Conservation (phyloP, 495 filamentous ascomycete genomes). For the Parachaetomium inaequale region DNA sequence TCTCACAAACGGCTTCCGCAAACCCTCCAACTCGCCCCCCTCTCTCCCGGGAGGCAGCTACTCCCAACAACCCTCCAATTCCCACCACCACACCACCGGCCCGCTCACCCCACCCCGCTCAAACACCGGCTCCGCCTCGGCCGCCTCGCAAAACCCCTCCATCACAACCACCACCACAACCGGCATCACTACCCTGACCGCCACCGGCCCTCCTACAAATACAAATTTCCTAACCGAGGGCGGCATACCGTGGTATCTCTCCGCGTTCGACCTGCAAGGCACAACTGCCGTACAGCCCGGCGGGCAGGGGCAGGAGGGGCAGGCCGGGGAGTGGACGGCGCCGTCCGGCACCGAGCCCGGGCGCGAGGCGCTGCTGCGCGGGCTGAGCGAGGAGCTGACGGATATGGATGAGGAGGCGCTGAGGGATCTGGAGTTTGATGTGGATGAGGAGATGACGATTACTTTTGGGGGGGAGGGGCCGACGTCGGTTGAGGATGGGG, state of each 20-base stretch:
- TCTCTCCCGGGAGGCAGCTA: conserved; percentile 33
- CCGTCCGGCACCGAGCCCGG: no score
- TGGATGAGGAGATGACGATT: conserved; percentile 28
- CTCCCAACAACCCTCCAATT: background rate
- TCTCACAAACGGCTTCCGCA: conserved; percentile 28
- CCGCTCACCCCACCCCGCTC: conserved; percentile 48
- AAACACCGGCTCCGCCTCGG: conserved; percentile 42
- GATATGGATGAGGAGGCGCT: conserved; percentile 87
- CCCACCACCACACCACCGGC: conserved; percentile 11
- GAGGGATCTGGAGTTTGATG: conserved; percentile 52
- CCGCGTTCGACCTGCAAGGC: conserved; percentile 72
- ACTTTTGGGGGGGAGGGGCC: background rate
- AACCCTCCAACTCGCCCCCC: conserved; percentile 38
- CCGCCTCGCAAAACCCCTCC: background rate
- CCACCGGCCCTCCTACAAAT: background rate
- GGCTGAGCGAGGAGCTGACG: conserved; percentile 79
- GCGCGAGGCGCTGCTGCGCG: conserved; percentile 67
- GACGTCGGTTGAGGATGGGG: no score
- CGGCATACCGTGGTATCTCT: conserved; percentile 84
- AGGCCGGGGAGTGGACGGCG: conserved; percentile 69
- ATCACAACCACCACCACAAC: background rate
- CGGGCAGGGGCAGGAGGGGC: no score
- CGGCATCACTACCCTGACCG: background rate
- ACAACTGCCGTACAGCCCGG: conserved; percentile 50
- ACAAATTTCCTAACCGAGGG: conserved; percentile 54